Evolutionary conservation across 2,329 filamentous ascomycete species (phyloP).

Genomic region (Polytolypa hystricis): DNA sequence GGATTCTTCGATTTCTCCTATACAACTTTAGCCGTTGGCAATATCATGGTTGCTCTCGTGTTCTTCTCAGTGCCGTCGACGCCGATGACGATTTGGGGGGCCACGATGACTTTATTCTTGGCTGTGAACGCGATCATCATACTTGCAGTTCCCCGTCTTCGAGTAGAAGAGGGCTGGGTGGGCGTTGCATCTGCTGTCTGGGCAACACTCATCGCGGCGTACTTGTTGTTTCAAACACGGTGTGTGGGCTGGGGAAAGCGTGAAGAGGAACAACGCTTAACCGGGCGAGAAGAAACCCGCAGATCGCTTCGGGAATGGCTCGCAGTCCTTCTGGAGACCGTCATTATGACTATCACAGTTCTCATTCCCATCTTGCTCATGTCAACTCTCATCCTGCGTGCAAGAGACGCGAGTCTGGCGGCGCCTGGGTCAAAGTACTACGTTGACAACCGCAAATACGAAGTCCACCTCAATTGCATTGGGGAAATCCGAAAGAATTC

Average conservation of each 20-base stretch:
- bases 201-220: conserved; percentile 68
- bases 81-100: conserved; percentile 61
- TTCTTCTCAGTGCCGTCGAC: conserved; percentile 83
- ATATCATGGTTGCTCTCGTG: conserved; percentile 63
- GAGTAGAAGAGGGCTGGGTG: conserved; percentile 80
- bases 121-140: conserved; percentile 70
- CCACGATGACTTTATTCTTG: conserved; percentile 56
- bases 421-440: conserved; percentile 64
- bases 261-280: conserved; percentile 86
- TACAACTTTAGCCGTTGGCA: conserved; percentile 64
- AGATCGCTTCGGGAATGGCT: conserved; percentile 75
- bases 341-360: conserved; percentile 58
- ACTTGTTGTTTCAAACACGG: conserved; percentile 67
- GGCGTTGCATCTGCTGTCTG: conserved; percentile 78
- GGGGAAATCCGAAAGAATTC: conserved; percentile 47
- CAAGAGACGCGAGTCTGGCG: conserved; percentile 63
- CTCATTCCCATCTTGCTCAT: conserved; percentile 64
- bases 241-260: conserved; percentile 84
- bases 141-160: conserved; percentile 59
- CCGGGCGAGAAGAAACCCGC: conserved; percentile 75
- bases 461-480: conserved; percentile 73
- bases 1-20: conserved; percentile 85
- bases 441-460: conserved; percentile 76
- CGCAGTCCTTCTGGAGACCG: conserved; percentile 62
- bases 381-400: conserved; percentile 65